Evolutionary conservation across 441 rosid genomes (phyloP), one percentile per base, ranked within the genome.

Genomic region (Bruguiera hainesii): DNA sequence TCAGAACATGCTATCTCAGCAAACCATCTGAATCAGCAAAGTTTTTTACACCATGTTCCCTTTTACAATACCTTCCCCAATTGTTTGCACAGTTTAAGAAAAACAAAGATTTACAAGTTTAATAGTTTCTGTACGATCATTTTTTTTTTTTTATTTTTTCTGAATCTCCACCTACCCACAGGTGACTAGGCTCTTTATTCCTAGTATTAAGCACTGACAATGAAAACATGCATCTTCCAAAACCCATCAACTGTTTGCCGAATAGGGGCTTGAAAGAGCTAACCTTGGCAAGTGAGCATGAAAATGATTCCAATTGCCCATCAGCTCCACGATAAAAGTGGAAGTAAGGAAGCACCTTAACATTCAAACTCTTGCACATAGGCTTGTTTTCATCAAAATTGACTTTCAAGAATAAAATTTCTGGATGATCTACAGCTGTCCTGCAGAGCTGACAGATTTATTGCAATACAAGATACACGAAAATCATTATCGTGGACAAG

Each of bases 211-310:
- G 59, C 31, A 59, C 65, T 71, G 58, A 31, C 49, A 64, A 57
- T 25, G 51, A 19, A 73, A 55, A 58, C 56, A 48, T 46, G 55
- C 65, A 15, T 61, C 55, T 20, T 29, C 7, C 13, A 29, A 42
- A 35, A 65, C 37, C 64, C 53, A 30, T 39, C 69, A 59, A 57
- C 63, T 20, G 9, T 15, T 3, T 23, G 50, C 33, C 3, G 37
- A 13, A 21, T 20, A 4, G 28, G 57, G 15, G n/a, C 57, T 21
- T 23, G 42, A 46, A 56, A 35, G 35, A 46, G 37, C 90, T 71
- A 48, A 93, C 99, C 96, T 94, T 94, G 52, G 89, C 96, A 56
- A 94, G 96, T 61, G 98, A 94, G 73, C 98, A 94, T 2, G 98
- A 94, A 81, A 91, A 94, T 26, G 98, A 88, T 64, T 94, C 98